Evolutionary conservation across 2,329 filamentous ascomycete species (phyloP), one percentile per base, ranked within the genome.

Genomic region (Colletotrichum orbiculare): DNA sequence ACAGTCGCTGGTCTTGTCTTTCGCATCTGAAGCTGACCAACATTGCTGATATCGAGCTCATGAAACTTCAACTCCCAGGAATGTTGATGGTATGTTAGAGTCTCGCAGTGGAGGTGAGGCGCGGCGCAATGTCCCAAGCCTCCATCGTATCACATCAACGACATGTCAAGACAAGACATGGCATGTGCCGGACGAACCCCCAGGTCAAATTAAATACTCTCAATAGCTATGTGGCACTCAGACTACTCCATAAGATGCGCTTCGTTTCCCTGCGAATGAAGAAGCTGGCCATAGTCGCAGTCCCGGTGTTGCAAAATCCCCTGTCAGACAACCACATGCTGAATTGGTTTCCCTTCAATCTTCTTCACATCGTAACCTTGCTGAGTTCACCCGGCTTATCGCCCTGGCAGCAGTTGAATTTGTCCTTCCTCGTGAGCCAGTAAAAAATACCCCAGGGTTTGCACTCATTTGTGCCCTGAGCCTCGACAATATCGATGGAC

Each of bases 401-500:
- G 12, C 35, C 48, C 8, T 13, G 39, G 60, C 60, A 64, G 43
- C 60, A 64, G 47, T 53, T 12, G 48, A 59, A 64, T 6, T 41
- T 41, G 47, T 59, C 15, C 41, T 46, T 48, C 17, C 13, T 43
- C 35, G 42, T 43, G 47, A 64, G 25, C 60, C 60, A 60, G 37
- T 53, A 60, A 13, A 17, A 13, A 10, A 59, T 47, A 37, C 15
- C 35, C 13, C 49, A 64, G 8, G 45, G 10, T 8, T 37, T 25
- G 55, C 60, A 64, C 25, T 42, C 8, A 9, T 46, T 39, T n/a
- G 37, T 41, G 35, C 60, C 60, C 43, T 54, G 43, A 8, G 17
- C 41, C 55, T 64, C 60, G 35, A 64, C 42, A 5, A 12, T 38
- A 17, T 13, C 25, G 10, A 35, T 25, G 39, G 25, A 12, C 35